A percentile compares a stretch with the other conserved stretches of the same genome.
These are phyloP conservation scores for Phaseolus coccineus DNA, from an alignment of 331 rosid genomes.

Conservation along the genomic window DNA sequence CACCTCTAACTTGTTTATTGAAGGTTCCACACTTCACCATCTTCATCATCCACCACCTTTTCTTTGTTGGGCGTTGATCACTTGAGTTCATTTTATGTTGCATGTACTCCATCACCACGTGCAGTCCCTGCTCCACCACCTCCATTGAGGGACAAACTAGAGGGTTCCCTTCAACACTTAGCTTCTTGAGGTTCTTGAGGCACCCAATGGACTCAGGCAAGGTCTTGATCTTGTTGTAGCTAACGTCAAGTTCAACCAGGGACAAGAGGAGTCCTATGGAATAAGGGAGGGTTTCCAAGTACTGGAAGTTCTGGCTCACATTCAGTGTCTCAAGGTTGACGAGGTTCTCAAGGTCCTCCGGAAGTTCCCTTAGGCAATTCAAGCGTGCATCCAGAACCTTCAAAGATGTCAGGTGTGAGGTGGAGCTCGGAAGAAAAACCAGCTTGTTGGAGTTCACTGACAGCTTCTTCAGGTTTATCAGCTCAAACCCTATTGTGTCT, in stretches of 20 bases:
- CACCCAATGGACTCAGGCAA: conserved; percentile 84
- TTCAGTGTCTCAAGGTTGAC: conserved; percentile 77
- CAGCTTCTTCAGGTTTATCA: conserved; percentile 71
- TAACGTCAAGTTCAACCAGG: conserved; percentile 75
- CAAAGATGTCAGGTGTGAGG: conserved; percentile 68
- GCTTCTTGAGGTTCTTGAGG: conserved; percentile 68
- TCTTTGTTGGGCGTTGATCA: conserved; percentile 48
- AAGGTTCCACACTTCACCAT: conserved; percentile 66
- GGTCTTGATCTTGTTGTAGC: conserved; percentile 74
- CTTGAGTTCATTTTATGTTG: conserved; percentile 61
- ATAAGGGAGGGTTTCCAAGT: conserved; percentile 69
- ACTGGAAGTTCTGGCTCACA: conserved; percentile 90
- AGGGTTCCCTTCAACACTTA: conserved; percentile 85
- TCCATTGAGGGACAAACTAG: conserved; percentile 69
- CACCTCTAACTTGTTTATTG: conserved; percentile 39
- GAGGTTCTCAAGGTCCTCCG: conserved; percentile 79
- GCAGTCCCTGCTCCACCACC: conserved; percentile 74
- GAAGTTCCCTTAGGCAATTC: conserved; percentile 78
- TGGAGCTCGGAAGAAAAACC: conserved; percentile 67
- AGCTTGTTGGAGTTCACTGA: conserved; percentile 84
- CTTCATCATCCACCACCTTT: conserved; percentile 74
- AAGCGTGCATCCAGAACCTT: conserved; percentile 73
- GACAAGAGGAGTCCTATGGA: conserved; percentile 87
- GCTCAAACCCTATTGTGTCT: conserved; percentile 85
- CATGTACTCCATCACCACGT: conserved; percentile 70